Percentiles rank a stretch among this genome's conserved stretches.
These are phyloP conservation scores for Rhinocladiella similis DNA, from an alignment of 2,329 filamentous ascomycete species.

Conservation along the genomic window DNA sequence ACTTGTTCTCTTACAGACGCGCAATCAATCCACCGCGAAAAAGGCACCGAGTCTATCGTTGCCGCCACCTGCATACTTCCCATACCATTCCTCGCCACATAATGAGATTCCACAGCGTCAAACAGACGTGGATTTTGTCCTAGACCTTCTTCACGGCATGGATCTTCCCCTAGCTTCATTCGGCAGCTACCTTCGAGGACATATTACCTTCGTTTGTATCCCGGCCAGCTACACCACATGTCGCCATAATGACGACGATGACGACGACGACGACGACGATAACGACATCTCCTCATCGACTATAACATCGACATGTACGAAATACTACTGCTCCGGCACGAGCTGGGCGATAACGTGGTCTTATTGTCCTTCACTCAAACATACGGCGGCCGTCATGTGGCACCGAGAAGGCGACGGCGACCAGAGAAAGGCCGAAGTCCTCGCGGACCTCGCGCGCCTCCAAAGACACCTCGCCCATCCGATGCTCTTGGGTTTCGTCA, in stretches of 20 bases:
- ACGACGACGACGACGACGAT: background rate
- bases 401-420: conserved; percentile 25
- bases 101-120: conserved; percentile 8
- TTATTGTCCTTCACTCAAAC: conserved; percentile 11
- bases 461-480: conserved; percentile 23
- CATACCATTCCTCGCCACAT: background rate
- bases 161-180: conserved; percentile 21
- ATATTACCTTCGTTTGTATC: conserved; percentile 22
- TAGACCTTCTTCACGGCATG: conserved; percentile 16
- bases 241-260: background rate
- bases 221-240: conserved; percentile 4
- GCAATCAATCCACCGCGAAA: conserved; percentile 20
- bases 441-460: conserved; percentile 21
- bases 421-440: conserved; percentile 17
- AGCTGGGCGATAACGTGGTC: conserved; percentile 24
- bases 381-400: conserved; percentile 24
- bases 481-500: conserved; percentile 25
- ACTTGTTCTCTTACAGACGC: conserved; percentile 23
- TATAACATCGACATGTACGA: conserved; percentile 4
- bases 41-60: conserved; percentile 2
- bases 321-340: conserved; percentile 23
- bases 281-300: background rate
- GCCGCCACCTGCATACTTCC: background rate
- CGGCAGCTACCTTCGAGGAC: conserved; percentile 21
- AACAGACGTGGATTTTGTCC: conserved; percentile 15